phyloP scores from a whole-genome alignment of 2,329 filamentous ascomycete genomes.

The Talaromyces amestolkiae region DNA sequence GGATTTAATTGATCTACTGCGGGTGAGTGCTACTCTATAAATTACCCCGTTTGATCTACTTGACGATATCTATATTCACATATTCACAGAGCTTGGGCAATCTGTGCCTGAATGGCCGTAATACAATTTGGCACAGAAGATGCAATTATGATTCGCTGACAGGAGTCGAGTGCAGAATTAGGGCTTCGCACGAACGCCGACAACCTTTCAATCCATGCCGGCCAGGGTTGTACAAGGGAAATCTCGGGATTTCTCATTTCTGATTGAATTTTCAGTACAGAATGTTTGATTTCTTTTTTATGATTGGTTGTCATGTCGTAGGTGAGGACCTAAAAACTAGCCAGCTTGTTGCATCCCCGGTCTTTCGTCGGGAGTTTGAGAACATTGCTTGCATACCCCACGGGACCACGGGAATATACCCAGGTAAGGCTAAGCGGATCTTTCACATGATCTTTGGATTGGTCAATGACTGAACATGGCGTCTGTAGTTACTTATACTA shows the following conservation, averaged over 20 bases:
- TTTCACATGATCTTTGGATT: not conserved
- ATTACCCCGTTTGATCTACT: not conserved
- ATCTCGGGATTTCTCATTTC: not conserved
- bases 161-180: not conserved
- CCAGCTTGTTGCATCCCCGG: not conserved
- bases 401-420: not conserved
- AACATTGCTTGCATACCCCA: not conserved
- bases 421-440: slow-evolving; percentile 10
- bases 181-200: not conserved
- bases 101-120: not conserved
- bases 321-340: not conserved
- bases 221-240: not conserved
- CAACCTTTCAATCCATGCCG: not conserved
- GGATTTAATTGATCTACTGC: not conserved
- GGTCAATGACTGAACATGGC: not conserved
- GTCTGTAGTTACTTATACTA: not conserved
- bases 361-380: not conserved
- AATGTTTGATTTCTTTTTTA: not conserved
- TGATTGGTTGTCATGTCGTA: not conserved
- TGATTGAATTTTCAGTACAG: not conserved
- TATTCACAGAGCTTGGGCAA: not conserved
- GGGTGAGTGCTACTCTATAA: not conserved
- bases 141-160: not conserved
- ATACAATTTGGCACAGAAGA: not conserved
- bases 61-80: not conserved